Base-by-base conservation (phyloP, 1,139 yeast species). In the Sugiyamaella japonica region DNA sequence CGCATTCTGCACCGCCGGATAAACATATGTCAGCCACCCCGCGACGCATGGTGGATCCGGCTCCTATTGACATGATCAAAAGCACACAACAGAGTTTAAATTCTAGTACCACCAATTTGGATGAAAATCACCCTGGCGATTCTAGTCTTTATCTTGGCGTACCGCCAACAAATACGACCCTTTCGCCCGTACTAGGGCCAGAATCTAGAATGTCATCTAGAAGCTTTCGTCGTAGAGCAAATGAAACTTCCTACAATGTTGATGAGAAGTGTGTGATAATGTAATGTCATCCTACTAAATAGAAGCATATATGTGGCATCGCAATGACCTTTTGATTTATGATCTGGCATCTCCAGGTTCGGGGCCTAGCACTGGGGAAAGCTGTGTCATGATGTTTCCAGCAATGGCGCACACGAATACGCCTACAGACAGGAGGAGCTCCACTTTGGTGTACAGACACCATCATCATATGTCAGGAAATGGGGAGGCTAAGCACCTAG, bases 241-340 rank as follows among this genome's bases (percentile, higher is more conserved):
- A 48, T 25, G 52, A 34, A 36, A 50, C 38, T 15, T 42, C 47
- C 7, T 53, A 53, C 42, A 41, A 53, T 28, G 56, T 53, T 13
- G 56, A 53, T 36, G 56, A 53, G 23, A 53, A 53, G 29, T 53
- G 56, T 39, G 17, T 44, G 15, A n/a, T 53, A 13, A 49, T 46
- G 47, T 53, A 44, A 28, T 29, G 29, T 16, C n/a, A n/a, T n/a
- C 17, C 7, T 16, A 38, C 5, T 38, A 12, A 36, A 36, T 12
- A 38, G 41, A 16, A 17, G 41, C 41, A 38, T 38, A 38, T 38
- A 16, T 38, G n/a, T 38, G 23, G 13, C 17, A 36, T 7, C n/a
- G 39, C 6, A 20, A 20, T 20, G 25, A 6, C 25, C 25, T 20
- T 20, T 20, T 20, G 25, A 20, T 3, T n/a, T 20, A 20, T 20